Evolutionary conservation across 257 asterid species (phyloP).

Genomic region (Gardenia jasminoides): DNA sequence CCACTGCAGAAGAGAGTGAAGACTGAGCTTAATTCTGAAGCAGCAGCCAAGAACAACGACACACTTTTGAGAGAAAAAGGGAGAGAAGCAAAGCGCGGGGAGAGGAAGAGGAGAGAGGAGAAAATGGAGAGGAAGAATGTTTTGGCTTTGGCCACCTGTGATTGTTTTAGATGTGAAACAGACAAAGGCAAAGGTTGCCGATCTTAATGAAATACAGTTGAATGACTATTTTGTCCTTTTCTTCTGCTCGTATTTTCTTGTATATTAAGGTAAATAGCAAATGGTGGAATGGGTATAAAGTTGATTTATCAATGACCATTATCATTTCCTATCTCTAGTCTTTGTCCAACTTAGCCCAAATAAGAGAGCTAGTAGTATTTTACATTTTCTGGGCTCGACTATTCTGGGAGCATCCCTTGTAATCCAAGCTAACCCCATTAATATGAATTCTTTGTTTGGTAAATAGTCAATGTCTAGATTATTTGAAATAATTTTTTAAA

Average conservation of each 20-base stretch:
- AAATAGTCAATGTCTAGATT: background rate
- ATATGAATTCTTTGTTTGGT: slow-evolving; percentile 9
- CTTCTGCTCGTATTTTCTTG: slow-evolving; percentile 1
- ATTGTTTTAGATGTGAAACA: slow-evolving; percentile 31
- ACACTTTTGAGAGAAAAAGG: background rate
- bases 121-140: slow-evolving; percentile 2
- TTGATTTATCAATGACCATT: slow-evolving; percentile 12
- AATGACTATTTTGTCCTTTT: background rate
- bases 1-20: background rate
- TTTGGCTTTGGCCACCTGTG: slow-evolving; percentile 16
- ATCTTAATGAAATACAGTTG: background rate
- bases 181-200: slow-evolving; percentile 32
- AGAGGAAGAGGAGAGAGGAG: background rate
- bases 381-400: slow-evolving; percentile 1
- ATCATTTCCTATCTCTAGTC: slow-evolving; percentile 3
- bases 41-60: slow-evolving; percentile 20
- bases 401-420: slow-evolving; percentile 24
- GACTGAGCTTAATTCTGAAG: slow-evolving; percentile 15
- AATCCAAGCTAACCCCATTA: slow-evolving; percentile 31
- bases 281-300: slow-evolving; percentile 8
- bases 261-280: background rate
- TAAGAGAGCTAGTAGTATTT: background rate
- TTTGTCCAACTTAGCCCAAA: slow-evolving; percentile 6
- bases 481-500: no score
- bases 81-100: background rate